Evolutionary conservation across 2,329 filamentous ascomycete species (phyloP).

Genomic region (Gnomoniopsis sp.): DNA sequence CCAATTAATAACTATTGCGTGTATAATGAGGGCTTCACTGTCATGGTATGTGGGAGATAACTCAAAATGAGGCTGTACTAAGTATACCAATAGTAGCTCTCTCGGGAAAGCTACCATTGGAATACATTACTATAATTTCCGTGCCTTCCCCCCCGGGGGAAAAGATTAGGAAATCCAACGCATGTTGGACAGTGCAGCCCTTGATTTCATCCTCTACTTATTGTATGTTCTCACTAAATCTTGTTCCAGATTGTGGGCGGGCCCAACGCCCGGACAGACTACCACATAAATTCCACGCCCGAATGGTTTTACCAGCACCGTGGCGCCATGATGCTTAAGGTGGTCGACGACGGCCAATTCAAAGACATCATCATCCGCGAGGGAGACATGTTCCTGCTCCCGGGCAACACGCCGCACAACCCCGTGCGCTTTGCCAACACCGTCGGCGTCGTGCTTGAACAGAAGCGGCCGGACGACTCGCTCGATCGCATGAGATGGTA

Average conservation of each 20-base stretch:
- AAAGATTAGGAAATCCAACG: no score
- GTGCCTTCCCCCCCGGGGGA: no score
- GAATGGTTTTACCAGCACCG: constrained; percentile 99
- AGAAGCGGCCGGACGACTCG: constrained; percentile 66
- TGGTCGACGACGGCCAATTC: constrained; percentile 72
- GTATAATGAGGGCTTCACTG: constrained; percentile 78
- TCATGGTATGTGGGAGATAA: constrained; percentile 63
- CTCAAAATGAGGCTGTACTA: no score
- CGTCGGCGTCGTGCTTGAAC: constrained; percentile 90
- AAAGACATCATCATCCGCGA: constrained; percentile 86
- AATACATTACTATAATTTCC: not conserved
- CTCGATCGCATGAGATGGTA: constrained; percentile 89
- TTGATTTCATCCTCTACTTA: no score
- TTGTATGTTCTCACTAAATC: constrained; percentile 3
- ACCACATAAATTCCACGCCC: constrained; percentile 94
- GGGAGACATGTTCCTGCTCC: constrained; percentile 90
- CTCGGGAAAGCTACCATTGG: no score
- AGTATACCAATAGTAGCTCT: not conserved
- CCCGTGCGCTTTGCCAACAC: constrained; percentile 91
- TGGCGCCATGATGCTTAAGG: constrained; percentile 90
- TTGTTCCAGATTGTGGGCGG: constrained; percentile 76
- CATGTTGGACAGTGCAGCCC: no score
- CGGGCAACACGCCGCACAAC: constrained; percentile 93
- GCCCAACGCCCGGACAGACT: constrained; percentile 93
- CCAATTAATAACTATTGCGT: constrained; percentile 98